Base-by-base conservation (phyloP, 2,329 filamentous ascomycete species). In the Aspergillus intermedius region DNA sequence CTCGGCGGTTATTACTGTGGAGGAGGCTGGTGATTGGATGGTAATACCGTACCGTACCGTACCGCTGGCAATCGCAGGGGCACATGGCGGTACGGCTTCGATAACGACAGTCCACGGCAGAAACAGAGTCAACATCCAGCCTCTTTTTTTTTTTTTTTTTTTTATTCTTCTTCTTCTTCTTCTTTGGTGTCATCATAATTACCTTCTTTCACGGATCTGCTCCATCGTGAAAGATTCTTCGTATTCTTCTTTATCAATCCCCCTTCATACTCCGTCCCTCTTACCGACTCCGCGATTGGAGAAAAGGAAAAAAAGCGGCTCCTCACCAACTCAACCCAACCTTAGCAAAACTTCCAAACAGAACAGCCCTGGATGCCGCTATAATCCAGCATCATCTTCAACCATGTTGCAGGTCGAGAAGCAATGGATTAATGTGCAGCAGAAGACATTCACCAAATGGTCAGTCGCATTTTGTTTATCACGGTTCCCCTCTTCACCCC, bases 361-460 rank as follows among this genome's bases (percentile, higher is more conserved):
- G 55, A 51, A 54, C 54, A 54, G 55, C 59, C 59, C 56, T 65
- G 61, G 48, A 68, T 67, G 65, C 59, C 52, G 56, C 53, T 55
- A 22, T 41, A 21, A 41, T 23, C 12, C 5, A 21, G 12, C 47
- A 49, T 44, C 39, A 47, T 45, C 45, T 48, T 45, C 47, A 62
- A 66, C 50, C 56, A 74, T 74, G 72, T 70, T 74, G 65, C 67
- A 69, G 60, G 69, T 74, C 58, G 80, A 84, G 70, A 78, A 81
- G 73, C 77, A 80, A 71, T 83, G 80, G 80, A 75, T 83, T 61
- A 80, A 78, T 65, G 90, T 95, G 72, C 91, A 97, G 77, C 87
- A 97, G 72, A 98, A 97, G 80, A 98, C 93, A 23, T 98, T 98
- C 72, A 95, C 91, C 51, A 98, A 97, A 88, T 98, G 93, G 86